Evolutionary conservation across 169 alveolate genomes (phyloP), one percentile per base, ranked within the genome.

Genomic region (Eimeria necatrix): DNA sequence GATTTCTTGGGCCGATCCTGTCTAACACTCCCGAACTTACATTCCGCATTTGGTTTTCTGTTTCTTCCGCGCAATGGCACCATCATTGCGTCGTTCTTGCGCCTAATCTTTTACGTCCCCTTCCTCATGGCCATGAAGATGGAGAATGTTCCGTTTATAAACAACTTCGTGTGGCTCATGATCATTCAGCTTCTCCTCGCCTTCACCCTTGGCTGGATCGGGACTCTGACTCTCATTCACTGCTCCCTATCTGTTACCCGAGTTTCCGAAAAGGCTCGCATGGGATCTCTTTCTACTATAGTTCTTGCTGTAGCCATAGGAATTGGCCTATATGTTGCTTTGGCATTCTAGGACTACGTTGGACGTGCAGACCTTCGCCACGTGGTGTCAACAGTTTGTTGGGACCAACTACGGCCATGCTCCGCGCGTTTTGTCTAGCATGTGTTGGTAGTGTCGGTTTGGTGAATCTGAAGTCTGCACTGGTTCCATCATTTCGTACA

Each of bases 171-270:
- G 73, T 91, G 95, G 95, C 80, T 53, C 12, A 61, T 59, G 73
- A 24, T 74, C 59, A 46, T 78, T 12, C 80, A 74, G 85, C 52
- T 80, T 51, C 20, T 80, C 8, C 86, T 91, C 7, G 90, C 91
- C 41, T 60, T 91, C 74, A 91, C 95, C 12, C 95, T 74, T n/a
- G 95, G 95, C 7, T 91, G 95, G 95, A 16, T 74, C 24, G 78
- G 74, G 8, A 91, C 91, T 22, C 51, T 91, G 10, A 24, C 88
- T 10, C 76, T 59, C 91, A 91, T 91, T 46, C 76, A 91, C 24
- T 78, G 85, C 24, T 85, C 92, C 61, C 26, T 85, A 60, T 85
- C 92, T 22, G 92, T 85, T 32, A 85, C 76, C n/a, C 92, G 92
- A 7, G 14, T 60, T 41, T 85, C 92, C 4, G 92, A 85, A 52